Percentiles rank a stretch among this genome's conserved stretches.
Evolutionary conservation across 2,329 filamentous ascomycete genomes (phyloP).

Genomic region (Cladorrhinum sp.): DNA sequence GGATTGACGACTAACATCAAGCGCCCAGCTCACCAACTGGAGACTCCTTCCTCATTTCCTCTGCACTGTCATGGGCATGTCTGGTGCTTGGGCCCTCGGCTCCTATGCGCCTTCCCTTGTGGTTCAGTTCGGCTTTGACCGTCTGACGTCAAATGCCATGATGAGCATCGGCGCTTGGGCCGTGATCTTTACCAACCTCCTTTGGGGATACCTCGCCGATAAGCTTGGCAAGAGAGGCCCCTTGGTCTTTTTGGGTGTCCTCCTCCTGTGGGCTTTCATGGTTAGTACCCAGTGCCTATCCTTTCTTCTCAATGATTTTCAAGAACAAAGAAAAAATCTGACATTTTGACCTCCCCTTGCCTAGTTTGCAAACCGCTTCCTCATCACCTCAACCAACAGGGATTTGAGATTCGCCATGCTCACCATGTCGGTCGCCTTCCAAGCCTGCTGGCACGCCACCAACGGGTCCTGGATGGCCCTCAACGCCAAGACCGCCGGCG

Average conservation of each 20-base stretch:
- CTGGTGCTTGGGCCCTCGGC: slow-evolving; percentile 30
- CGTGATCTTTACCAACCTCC: slow-evolving; percentile 33
- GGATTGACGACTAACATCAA: background rate
- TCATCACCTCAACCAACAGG: slow-evolving; percentile 27
- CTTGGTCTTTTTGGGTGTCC: slow-evolving; percentile 30
- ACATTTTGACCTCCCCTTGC: background rate
- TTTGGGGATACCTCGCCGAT: slow-evolving; percentile 32
- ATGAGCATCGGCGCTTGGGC: slow-evolving; percentile 37
- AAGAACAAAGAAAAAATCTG: background rate
- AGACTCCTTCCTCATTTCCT: slow-evolving; percentile 35
- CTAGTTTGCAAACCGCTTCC: slow-evolving; percentile 30
- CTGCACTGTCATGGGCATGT: slow-evolving; percentile 31
- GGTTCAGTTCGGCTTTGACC: slow-evolving; percentile 34
- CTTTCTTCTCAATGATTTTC: background rate
- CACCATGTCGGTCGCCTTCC: slow-evolving; percentile 28
- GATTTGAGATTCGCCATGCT: slow-evolving; percentile 32
- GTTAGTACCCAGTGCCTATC: slow-evolving; percentile 21
- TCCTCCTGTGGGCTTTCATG: slow-evolving; percentile 29
- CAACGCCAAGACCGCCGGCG: slow-evolving; percentile 22
- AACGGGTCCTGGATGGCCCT: slow-evolving; percentile 27
- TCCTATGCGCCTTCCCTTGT: slow-evolving; percentile 35
- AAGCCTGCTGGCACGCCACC: slow-evolving; percentile 29
- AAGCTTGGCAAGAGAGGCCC: slow-evolving; percentile 26
- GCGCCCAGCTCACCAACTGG: slow-evolving; percentile 36
- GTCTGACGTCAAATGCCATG: slow-evolving; percentile 36